Percentiles rank a stretch among this genome's conserved stretches.
phyloP scores from a whole-genome alignment of 768 basidiomycete species.

The Psilocybe sp. region DNA sequence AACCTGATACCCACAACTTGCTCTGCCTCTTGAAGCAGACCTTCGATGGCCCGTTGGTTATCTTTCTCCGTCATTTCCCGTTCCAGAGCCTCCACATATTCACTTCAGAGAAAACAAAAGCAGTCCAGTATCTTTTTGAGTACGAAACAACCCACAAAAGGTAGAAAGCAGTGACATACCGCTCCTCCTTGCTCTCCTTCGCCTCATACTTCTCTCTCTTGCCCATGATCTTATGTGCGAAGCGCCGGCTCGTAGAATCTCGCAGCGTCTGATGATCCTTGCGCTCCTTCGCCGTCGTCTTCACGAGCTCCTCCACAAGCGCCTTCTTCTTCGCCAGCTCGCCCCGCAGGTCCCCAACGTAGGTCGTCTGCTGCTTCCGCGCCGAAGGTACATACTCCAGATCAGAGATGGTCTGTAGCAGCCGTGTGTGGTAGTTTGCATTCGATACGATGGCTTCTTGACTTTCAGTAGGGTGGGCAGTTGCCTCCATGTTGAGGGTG shows the following conservation, averaged over 20 bases:
- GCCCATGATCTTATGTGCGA: constrained; percentile 39
- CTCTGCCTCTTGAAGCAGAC: constrained; percentile 32
- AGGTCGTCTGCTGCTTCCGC: constrained; percentile 30
- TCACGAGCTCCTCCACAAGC: constrained; percentile 25
- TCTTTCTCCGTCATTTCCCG: constrained; percentile 37
- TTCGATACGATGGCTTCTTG: constrained; percentile 34
- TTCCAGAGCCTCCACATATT: constrained; percentile 45
- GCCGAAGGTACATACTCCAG: constrained; percentile 40
- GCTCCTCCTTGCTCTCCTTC: constrained; percentile 42
- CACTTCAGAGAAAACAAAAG: constrained; percentile 21
- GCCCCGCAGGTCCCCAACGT: constrained; percentile 31
- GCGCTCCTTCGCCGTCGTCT: constrained; percentile 41
- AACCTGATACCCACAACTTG: constrained; percentile 26
- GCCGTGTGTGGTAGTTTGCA: constrained; percentile 34
- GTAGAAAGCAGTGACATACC: constrained; percentile 24
- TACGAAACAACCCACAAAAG: not conserved
- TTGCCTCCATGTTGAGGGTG: not conserved
- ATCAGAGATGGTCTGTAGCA: constrained; percentile 30
- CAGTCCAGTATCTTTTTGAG: not conserved
- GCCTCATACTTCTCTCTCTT: constrained; percentile 39
- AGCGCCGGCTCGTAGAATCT: constrained; percentile 35
- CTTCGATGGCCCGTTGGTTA: constrained; percentile 25
- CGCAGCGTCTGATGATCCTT: constrained; percentile 40
- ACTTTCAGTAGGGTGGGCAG: constrained; percentile 19
- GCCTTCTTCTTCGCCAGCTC: constrained; percentile 21